Base-by-base conservation (phyloP, 2,329 filamentous ascomycete species). In the Mollisiaceae sp. region DNA sequence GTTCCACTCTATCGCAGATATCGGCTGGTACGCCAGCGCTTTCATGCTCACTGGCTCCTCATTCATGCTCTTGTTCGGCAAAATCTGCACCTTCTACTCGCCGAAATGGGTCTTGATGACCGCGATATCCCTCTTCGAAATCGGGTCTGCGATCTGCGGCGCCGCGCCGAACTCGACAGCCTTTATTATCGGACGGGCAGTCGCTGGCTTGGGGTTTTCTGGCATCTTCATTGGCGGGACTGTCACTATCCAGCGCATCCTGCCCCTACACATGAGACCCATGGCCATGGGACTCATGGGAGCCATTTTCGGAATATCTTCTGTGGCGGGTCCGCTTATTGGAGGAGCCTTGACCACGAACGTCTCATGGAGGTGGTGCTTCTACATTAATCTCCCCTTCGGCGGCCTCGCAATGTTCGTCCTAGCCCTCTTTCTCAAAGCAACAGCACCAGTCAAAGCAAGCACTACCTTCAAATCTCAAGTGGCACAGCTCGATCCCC, bases 271-370 rank as follows among this genome's bases (percentile, higher is more conserved):
- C n/a, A 62, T 63, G 35, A 63, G 68, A 41, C 64, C 69, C 12
- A 18, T 65, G 2, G 65, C 59, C 20, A 55, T 52, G 20, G 60
- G 61, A 12, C 8, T 70, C 18, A 43, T 67, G 2, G 62, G 65
- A 4, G 64, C 61, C 5, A 84, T 91, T 0, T 91, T 88, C 88
- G 69, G 62, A 1, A 50, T 70, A 6, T 62, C 67, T n/a, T 54
- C 59, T 52, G 54, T 64, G 57, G 14, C 64, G 65, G 68, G 73
- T 60, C 77, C 77, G 4, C 54, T 78, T 2, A 45, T 78, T 35
- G 77, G 77, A 15, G 77, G 77, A 32, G 65, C 69, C 1, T 72
- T 78, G n/a, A 75, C 72, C 0, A 60, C 76, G 4, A 54, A 56
- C 12, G 81, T 85, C 4, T 82, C 78, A 22, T 76, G 74, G 75